phyloP scores from a whole-genome alignment of 202 grass and related monocot genomes.

The Dendrocalamus latiflorus region DNA sequence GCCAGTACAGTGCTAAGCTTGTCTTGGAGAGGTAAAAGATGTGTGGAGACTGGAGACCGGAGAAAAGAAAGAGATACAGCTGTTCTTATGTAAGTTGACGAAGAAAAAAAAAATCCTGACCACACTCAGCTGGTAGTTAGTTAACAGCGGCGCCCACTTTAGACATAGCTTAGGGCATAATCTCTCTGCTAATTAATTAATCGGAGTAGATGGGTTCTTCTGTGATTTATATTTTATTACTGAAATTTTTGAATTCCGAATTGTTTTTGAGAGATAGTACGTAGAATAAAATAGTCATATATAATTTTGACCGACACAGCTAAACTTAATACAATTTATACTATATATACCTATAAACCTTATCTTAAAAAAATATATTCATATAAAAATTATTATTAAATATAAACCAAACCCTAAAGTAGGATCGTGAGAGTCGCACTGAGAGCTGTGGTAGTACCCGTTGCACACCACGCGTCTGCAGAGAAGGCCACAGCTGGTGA shows the following conservation, averaged over 20 bases:
- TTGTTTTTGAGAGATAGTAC: no score
- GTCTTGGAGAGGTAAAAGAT: constrained; percentile 3
- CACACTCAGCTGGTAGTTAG: constrained; percentile 23
- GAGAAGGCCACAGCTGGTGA: constrained; percentile 23
- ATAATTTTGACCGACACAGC: no score
- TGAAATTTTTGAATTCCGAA: no score
- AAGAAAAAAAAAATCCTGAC: neutral
- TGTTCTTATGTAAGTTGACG: constrained; percentile 29
- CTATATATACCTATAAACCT: no score
- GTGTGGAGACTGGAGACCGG: constrained; percentile 10
- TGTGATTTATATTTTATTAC: no score
- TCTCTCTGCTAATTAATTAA: neutral
- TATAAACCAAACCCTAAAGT: no score
- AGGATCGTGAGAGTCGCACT: neutral
- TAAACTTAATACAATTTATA: no score
- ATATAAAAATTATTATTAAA: no score
- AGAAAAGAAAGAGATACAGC: neutral
- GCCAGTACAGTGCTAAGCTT: constrained; percentile 27
- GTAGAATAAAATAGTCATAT: no score
- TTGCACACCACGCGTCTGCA: constrained; percentile 21
- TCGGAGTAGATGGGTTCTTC: no score
- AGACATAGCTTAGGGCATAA: constrained; percentile 23
- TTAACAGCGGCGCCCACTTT: constrained; percentile 14
- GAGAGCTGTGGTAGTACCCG: neutral
- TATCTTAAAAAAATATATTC: no score